These are phyloP conservation scores for Solanum medicagineum DNA, from an alignment of 257 asterid genomes.

Conservation along the genomic window DNA sequence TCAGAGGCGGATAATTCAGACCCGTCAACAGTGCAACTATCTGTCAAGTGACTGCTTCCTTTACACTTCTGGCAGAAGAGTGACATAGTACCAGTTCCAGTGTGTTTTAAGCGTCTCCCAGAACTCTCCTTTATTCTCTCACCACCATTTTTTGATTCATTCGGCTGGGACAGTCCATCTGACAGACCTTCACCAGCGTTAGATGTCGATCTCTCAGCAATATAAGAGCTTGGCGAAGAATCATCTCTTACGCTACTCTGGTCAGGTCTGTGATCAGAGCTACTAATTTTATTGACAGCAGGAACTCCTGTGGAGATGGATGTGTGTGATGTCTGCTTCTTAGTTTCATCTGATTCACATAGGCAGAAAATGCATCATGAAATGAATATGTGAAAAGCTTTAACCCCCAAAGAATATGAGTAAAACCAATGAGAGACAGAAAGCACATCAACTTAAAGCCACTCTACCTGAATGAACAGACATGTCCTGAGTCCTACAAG, in stretches of 20 bases:
- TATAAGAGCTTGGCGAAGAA: constrained; percentile 13
- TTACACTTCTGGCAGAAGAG: constrained; percentile 20
- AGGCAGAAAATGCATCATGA: neutral
- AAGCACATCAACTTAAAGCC: neutral
- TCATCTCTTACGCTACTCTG: constrained; percentile 36
- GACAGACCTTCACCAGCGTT: constrained; percentile 32
- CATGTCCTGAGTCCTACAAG: constrained; percentile 34
- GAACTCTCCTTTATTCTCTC: constrained; percentile 43
- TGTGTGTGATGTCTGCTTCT: constrained; percentile 35
- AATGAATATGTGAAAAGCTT: neutral
- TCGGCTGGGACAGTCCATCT: constrained; percentile 35
- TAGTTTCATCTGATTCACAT: constrained; percentile 45
- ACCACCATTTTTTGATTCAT: constrained; percentile 31
- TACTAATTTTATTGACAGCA: constrained; percentile 22
- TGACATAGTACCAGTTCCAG: constrained; percentile 2
- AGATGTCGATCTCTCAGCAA: constrained; percentile 23
- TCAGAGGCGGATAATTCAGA: constrained; percentile 5
- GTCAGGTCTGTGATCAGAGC: constrained; percentile 28
- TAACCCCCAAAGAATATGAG: neutral
- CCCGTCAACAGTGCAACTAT: constrained; percentile 8
- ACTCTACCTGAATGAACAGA: constrained; percentile 36
- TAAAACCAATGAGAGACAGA: neutral
- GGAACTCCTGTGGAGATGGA: constrained; percentile 15
- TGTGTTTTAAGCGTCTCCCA: constrained; percentile 40
- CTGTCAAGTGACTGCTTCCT: constrained; percentile 21